These are phyloP conservation scores for Daedalea quercina DNA, from an alignment of 768 basidiomycete genomes.

Conservation along the genomic window DNA sequence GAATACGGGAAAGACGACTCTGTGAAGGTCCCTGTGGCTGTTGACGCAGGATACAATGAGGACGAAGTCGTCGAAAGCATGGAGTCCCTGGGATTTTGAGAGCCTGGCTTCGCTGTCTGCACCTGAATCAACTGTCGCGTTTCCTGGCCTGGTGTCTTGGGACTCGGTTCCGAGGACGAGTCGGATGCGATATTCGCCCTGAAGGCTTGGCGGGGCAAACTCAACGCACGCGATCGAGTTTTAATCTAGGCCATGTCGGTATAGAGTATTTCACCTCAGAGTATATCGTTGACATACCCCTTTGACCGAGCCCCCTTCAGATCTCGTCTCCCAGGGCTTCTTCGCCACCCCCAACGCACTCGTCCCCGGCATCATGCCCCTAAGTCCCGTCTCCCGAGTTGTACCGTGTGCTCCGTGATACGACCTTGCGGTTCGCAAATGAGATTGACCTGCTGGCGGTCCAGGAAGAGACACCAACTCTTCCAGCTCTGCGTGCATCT, in stretches of 20 bases:
- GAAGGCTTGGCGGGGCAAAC: constrained; percentile 28
- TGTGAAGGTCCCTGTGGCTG: constrained; percentile 54
- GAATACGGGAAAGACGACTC: constrained; percentile 65
- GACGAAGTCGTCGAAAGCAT: constrained; percentile 61
- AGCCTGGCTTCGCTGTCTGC: constrained; percentile 13
- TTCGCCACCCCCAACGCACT: constrained; percentile 1
- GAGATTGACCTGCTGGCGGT: neutral
- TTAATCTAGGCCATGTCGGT: constrained; percentile 17
- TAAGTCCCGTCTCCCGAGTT: neutral
- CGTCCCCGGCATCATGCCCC: neutral
- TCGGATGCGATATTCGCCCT: constrained; percentile 19
- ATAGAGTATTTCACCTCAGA: neutral
- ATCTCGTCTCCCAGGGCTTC: constrained; percentile 11
- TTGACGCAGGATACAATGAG: constrained; percentile 72
- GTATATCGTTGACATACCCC: constrained; percentile 11
- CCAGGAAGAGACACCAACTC: constrained; percentile 3
- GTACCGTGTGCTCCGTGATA: neutral
- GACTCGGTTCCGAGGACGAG: constrained; percentile 22
- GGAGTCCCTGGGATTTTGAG: constrained; percentile 34
- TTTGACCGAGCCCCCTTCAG: constrained; percentile 19
- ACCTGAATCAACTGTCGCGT: constrained; percentile 8
- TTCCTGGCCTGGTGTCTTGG: constrained; percentile 16
- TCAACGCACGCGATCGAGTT: constrained; percentile 26
- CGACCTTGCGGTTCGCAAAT: neutral
- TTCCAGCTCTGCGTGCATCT: constrained; percentile 14